Evolutionary conservation across 1,284 basidiomycete species (phyloP).

Genomic region (Rhodotorula mucilaginosa): DNA sequence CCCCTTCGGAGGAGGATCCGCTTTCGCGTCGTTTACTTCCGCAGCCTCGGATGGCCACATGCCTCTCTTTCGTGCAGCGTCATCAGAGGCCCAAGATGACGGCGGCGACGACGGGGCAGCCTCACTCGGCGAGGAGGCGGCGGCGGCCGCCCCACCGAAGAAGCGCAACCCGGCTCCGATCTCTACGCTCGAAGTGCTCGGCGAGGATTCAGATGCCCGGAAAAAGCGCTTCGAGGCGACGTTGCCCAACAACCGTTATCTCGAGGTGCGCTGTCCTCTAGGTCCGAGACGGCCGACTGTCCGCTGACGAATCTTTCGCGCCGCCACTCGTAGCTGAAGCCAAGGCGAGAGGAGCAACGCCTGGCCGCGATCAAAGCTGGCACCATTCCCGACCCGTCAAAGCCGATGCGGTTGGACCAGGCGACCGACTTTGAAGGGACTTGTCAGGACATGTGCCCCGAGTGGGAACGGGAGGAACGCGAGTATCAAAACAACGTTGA

Average conservation of each 20-base stretch:
- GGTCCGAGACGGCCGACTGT: no score
- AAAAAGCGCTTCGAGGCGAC: constrained; percentile 34
- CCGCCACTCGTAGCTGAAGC: constrained; percentile 52
- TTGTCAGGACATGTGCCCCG: constrained; percentile 90
- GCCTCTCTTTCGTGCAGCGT: background rate
- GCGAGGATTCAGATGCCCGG: constrained; percentile 37
- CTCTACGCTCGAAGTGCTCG: constrained; percentile 36
- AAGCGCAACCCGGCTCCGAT: constrained; percentile 19
- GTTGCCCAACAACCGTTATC: constrained; percentile 34
- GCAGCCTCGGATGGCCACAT: background rate
- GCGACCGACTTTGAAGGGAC: constrained; percentile 88
- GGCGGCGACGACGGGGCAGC: background rate
- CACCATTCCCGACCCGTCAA: constrained; percentile 78
- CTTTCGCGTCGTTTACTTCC: background rate
- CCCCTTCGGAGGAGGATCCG: background rate
- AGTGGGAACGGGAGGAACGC: constrained; percentile 85
- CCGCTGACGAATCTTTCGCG: background rate
- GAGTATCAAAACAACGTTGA: constrained; percentile 87
- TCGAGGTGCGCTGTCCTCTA: constrained; percentile 17
- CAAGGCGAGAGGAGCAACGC: constrained; percentile 65
- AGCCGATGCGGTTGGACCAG: constrained; percentile 74
- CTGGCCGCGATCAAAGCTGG: constrained; percentile 76
- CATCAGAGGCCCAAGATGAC: background rate
- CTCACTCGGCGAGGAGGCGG: background rate
- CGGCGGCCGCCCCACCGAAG: background rate